These are phyloP conservation scores for Huntiella decipiens DNA, from an alignment of 2,329 filamentous ascomycete genomes.

Conservation along the genomic window DNA sequence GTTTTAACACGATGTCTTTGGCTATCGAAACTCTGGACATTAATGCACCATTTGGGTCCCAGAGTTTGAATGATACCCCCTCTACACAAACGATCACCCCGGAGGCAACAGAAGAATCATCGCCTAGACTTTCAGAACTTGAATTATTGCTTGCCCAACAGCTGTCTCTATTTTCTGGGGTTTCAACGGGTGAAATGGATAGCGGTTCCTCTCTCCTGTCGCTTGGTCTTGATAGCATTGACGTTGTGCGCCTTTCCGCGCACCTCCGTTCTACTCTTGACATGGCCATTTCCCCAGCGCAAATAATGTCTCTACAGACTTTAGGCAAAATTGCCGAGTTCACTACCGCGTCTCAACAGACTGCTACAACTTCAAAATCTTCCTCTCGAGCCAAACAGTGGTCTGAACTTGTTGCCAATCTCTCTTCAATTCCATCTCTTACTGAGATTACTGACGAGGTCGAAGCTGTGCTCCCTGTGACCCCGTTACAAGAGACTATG, in stretches of 20 bases:
- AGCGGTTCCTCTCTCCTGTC: constrained; percentile 52
- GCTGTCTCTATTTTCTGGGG: constrained; percentile 29
- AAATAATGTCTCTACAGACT: constrained; percentile 54
- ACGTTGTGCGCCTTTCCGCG: constrained; percentile 67
- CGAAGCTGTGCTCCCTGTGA: constrained; percentile 50
- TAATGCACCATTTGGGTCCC: no score
- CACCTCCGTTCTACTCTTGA: constrained; percentile 37
- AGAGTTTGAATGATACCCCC: no score
- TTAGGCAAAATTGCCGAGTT: constrained; percentile 24
- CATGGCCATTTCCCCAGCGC: constrained; percentile 47
- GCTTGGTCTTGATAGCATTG: constrained; percentile 79
- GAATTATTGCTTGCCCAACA: neutral
- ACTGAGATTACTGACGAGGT: constrained; percentile 19
- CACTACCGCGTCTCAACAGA: neutral
- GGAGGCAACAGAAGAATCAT: no score
- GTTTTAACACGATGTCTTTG: no score
- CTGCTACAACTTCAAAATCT: neutral
- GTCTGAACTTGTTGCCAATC: neutral
- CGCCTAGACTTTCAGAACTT: no score
- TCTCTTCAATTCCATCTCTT: neutral
- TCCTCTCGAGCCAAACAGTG: neutral
- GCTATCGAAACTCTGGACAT: no score
- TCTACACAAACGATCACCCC: no score
- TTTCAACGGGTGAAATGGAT: constrained; percentile 30
- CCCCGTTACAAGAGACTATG: constrained; percentile 75